Conservation (phyloP, 1,284 basidiomycete species). For the Athelia psychrophila region DNA sequence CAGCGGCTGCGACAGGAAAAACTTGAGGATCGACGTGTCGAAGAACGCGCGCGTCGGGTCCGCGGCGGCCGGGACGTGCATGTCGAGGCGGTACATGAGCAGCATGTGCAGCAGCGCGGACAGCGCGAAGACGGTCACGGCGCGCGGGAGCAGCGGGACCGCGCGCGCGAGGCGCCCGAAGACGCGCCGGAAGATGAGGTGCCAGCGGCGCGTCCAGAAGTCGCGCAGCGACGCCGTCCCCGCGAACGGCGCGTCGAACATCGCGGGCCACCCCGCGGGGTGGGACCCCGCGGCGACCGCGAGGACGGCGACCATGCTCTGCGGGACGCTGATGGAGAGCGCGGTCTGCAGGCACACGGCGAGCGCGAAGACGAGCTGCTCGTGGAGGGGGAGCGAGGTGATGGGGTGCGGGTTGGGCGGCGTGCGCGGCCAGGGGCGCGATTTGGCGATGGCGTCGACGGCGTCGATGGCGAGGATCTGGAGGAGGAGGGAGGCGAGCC, state of each 20-base stretch:
- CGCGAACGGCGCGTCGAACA: slow-evolving; percentile 16
- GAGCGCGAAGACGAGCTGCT: slow-evolving; percentile 13
- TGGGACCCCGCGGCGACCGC: slow-evolving; percentile 9
- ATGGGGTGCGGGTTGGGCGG: slow-evolving; percentile 8
- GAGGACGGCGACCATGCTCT: slow-evolving; percentile 4
- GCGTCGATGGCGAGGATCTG: slow-evolving; percentile 13
- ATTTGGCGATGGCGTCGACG: slow-evolving; percentile 12
- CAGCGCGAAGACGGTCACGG: slow-evolving; percentile 11
- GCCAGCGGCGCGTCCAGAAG: slow-evolving; percentile 22
- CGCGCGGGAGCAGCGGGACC: slow-evolving; percentile 5
- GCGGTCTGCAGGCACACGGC: slow-evolving; percentile 7
- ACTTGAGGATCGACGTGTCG: slow-evolving; percentile 12
- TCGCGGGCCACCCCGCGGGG: slow-evolving; percentile 14
- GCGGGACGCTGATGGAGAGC: not conserved
- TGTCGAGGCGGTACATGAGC: slow-evolving; percentile 11
- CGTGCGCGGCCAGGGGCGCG: slow-evolving; percentile 9
- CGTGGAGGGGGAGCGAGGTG: slow-evolving; percentile 10
- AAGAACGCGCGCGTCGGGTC: slow-evolving; percentile 4
- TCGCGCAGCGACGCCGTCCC: slow-evolving; percentile 14
- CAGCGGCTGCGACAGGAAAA: slow-evolving; percentile 18
- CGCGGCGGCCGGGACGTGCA: not conserved
- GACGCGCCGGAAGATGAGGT: slow-evolving; percentile 15
- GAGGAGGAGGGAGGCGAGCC: slow-evolving; percentile 3
- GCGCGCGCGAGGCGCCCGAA: slow-evolving; percentile 12
- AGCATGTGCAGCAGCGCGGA: slow-evolving; percentile 14